Base-by-base conservation (phyloP, 352 stramenopile species). In the Aphanomyces euteiches region DNA sequence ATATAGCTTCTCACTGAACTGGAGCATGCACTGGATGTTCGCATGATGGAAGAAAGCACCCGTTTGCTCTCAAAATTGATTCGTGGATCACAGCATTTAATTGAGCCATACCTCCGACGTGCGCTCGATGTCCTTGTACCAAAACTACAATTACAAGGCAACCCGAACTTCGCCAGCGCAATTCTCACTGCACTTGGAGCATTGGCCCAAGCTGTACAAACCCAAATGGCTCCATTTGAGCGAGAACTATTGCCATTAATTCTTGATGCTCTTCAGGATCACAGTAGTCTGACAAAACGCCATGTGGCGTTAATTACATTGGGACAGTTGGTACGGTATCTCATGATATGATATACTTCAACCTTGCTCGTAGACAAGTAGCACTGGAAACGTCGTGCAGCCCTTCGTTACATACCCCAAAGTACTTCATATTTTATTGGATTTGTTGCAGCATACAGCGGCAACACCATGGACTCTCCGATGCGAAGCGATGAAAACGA, bases 381-480 rank as follows among this genome's bases (percentile, higher is more conserved):
- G 92, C 47, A 98, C 95, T 13, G 90, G 92, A 1, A 98, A 90
- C 66, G 95, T 98, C 7, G 87, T 99, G 6, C 90, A 83, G 13
- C 93, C 93, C 34, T 99, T 99, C 78, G 72, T 99, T 53, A 93
- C 95, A 43, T 98, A 98, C 56, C 96, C 97, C 0, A 95, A 97
- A 68, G 79, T 99, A 36, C 79, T 98, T 15, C 89, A 97, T 67
- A 94, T 98, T 53, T 79, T 99, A 48, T 78, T 98, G 13, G 90
- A 90, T 59, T 89, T 99, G 38, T 75, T 99, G 40, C 90, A 97
- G 37, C 94, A 97, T 63, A 97, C 83, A 13, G 86, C 85, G 0
- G 79, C 92, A 3, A 90, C 79, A 2, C 90, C 94, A 7, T 99
- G 96, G 96, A 80, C 87, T 7, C 77, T 99, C 15, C 78, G 96